A percentile compares a stretch with the other conserved stretches of the same genome.
phyloP scores from a whole-genome alignment of 306 rosid species.

The Argentina anserina region DNA sequence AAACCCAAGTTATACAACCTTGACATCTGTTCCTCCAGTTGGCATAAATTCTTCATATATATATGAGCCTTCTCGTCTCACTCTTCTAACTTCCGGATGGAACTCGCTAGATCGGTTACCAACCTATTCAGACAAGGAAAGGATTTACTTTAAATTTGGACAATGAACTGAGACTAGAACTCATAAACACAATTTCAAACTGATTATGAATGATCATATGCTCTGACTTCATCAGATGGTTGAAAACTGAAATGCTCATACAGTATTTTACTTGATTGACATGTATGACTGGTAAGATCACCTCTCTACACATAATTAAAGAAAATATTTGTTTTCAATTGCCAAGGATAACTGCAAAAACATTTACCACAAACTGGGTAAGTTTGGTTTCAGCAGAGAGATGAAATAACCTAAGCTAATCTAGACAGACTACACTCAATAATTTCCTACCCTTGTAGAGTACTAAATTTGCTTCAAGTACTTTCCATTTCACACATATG shows the following conservation, averaged over 20 bases:
- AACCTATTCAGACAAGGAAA: slow-evolving; percentile 49
- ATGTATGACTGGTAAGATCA: slow-evolving; percentile 14
- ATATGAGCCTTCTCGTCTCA: slow-evolving; percentile 95
- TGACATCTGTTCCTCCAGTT: slow-evolving; percentile 99
- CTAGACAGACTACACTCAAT: neutral
- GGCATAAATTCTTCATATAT: slow-evolving; percentile 98
- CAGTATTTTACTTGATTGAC: slow-evolving; percentile 19
- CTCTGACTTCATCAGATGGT: neutral
- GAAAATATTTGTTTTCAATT: slow-evolving; percentile 8
- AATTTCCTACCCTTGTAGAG: neutral
- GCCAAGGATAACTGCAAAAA: neutral
- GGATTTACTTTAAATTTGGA: slow-evolving; percentile 20
- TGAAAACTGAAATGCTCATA: slow-evolving; percentile 8
- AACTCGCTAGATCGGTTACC: slow-evolving; percentile 98
- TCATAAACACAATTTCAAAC: slow-evolving; percentile 4
- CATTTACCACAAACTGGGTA: slow-evolving; percentile 5
- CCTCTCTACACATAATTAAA: slow-evolving; percentile 16
- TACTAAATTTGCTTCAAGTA: neutral
- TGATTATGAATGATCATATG: neutral
- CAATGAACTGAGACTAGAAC: neutral
- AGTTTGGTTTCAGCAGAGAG: slow-evolving; percentile 18
- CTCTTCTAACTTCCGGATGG: slow-evolving; percentile 91
- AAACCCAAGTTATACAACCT: slow-evolving; percentile 52
- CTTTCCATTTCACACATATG: neutral
- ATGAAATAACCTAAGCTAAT: slow-evolving; percentile 7